Evolutionary conservation across 306 rosid species (phyloP).

Genomic region (Prinsepia uniflora): DNA sequence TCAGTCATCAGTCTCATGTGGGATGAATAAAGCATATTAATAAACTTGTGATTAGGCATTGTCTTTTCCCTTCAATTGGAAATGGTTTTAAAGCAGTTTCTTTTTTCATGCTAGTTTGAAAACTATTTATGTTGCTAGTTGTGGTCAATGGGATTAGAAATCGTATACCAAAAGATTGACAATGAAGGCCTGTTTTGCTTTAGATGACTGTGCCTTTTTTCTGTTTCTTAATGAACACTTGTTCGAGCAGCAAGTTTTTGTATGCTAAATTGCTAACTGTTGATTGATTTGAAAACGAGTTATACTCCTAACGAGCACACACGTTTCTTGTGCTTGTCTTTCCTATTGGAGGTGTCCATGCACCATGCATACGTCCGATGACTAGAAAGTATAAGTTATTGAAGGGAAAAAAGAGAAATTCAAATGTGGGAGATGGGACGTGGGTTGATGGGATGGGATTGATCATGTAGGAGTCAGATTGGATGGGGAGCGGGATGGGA

Average conservation of each 20-base stretch:
- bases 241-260: not conserved
- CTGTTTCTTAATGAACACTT: not conserved
- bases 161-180: not conserved
- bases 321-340: not conserved
- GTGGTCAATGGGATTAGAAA: not conserved
- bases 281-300: not conserved
- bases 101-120: not conserved
- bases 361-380: not conserved
- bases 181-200: not conserved
- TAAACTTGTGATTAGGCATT: not conserved
- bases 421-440: too few relatives aligned
- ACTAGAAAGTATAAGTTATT: not conserved
- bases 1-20: slow-evolving; percentile 1
- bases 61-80: slow-evolving; percentile 5
- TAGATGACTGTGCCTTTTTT: not conserved
- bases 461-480: too few relatives aligned
- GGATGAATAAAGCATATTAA: slow-evolving; percentile 8
- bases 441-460: too few relatives aligned
- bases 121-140: not conserved
- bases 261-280: not conserved
- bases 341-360: slow-evolving; percentile 1
- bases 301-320: not conserved
- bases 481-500: not conserved
- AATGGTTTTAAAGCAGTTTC: not conserved
- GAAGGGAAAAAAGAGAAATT: not conserved